Conservation (phyloP, 805 yeast species). For the Sugiyamaella qingdaonensis region DNA sequence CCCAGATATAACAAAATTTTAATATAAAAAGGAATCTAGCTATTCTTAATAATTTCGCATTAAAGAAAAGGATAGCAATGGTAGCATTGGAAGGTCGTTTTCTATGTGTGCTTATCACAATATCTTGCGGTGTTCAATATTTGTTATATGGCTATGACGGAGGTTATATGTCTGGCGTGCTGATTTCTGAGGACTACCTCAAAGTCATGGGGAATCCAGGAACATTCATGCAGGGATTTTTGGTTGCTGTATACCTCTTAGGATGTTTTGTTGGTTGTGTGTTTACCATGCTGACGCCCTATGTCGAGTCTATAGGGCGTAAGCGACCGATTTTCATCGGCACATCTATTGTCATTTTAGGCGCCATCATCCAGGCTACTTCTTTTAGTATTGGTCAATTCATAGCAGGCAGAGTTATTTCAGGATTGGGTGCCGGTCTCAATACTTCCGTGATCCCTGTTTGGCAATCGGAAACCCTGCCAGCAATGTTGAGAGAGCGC, state of each 20-base stretch:
- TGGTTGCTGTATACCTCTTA: conserved; percentile 47
- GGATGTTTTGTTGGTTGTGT: conserved; percentile 71
- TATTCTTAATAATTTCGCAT: too few species aligned
- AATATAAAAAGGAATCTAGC: too few species aligned
- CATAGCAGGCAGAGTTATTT: conserved; percentile 57
- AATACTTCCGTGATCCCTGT: conserved; percentile 52
- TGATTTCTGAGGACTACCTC: conserved; percentile 8
- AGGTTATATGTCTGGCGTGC: conserved; percentile 14
- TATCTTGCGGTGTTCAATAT: conserved; percentile 3
- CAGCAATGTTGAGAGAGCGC: too few species aligned
- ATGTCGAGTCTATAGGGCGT: conserved; percentile 58
- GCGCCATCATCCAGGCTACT: conserved; percentile 12
- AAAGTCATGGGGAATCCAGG: conserved; percentile 11
- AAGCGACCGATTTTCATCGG: conserved; percentile 52
- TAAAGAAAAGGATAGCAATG: not conserved
- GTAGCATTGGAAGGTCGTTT: not conserved
- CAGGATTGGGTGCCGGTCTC: conserved; percentile 29
- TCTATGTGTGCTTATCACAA: conserved; percentile 1
- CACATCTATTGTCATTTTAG: conserved; percentile 44
- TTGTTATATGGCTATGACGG: conserved; percentile 14
- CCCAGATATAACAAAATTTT: too few species aligned
- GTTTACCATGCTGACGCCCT: conserved; percentile 51
- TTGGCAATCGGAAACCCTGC: conserved; percentile 73
- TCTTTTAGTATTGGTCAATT: conserved; percentile 56
- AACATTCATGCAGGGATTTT: conserved; percentile 29